Evolutionary conservation across 768 basidiomycete genomes (phyloP).

Genomic region (Mycena haematopus): DNA sequence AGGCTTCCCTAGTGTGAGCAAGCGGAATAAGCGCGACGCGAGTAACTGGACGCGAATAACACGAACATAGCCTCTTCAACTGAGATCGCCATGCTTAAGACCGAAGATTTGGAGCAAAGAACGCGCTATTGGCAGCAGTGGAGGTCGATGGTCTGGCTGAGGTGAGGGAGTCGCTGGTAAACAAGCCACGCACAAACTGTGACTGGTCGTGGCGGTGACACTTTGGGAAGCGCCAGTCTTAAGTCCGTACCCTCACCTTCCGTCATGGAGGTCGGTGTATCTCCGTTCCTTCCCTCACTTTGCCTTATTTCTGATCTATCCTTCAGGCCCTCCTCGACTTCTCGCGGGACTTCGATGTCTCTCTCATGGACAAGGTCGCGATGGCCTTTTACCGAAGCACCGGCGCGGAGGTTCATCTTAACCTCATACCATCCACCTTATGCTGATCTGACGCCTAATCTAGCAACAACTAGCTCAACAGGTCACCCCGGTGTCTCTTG

Average conservation of each 20-base stretch:
- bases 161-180: not conserved
- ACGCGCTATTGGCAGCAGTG: constrained; percentile 23
- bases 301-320: constrained; percentile 33
- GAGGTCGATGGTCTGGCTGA: not conserved
- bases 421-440: constrained; percentile 18
- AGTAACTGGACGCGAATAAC: not conserved
- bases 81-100: constrained; percentile 48
- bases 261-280: constrained; percentile 55
- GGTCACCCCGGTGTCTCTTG: constrained; percentile 40
- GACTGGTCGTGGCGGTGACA: not conserved
- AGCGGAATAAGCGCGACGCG: constrained; percentile 3
- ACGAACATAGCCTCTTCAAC: constrained; percentile 55
- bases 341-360: constrained; percentile 91
- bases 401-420: constrained; percentile 75
- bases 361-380: constrained; percentile 91
- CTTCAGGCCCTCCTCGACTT: constrained; percentile 89
- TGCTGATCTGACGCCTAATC: constrained; percentile 36
- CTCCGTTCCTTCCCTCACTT: constrained; percentile 16
- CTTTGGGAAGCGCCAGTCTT: not conserved
- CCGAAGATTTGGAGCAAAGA: not conserved
- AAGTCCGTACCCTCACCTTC: constrained; percentile 21
- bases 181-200: not conserved
- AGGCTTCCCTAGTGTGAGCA: constrained; percentile 56
- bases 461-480: constrained; percentile 97
- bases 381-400: constrained; percentile 88